Evolutionary conservation across 1,139 yeast species (phyloP), one percentile per base, ranked within the genome.

Genomic region (Yamadazyma epiphylla): DNA sequence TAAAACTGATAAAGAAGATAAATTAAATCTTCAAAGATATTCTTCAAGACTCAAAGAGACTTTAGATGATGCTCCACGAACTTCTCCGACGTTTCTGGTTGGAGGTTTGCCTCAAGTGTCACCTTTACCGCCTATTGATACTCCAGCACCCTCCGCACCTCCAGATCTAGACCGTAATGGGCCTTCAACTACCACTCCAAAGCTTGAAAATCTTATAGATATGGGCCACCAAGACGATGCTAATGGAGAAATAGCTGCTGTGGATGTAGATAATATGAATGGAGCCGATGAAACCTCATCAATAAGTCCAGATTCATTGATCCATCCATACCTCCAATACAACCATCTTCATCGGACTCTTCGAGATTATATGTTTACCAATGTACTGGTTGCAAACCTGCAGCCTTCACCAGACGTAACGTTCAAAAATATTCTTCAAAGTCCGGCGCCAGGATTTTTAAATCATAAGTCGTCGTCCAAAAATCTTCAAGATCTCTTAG

Each of bases 311-410:
- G 39, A 38, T 15, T 30, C 41, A 1, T 28, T 39, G 9, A 36
- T 39, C 39, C 41, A 45, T 11, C 46, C 48, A n/a, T 41, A 36
- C 19, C 27, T 49, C 23, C 41, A 46, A 24, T 46, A 44, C 26
- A 36, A 42, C 19, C 51, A 50, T 17, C 40, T 56, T 6, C 54
- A 51, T 31, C 31, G 41, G 15, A 50, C 59, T 1, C 41, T 57
- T 25, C 42, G 61, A 35, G 60, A 55, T 30, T 57, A 53, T 28
- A 56, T 57, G 60, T 51, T 56, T 36, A 51, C 55, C n/a, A 53
- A 51, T 35, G 55, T 53, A 1, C 39, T 29, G 2, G 39, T 48
- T 5, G 12, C 27, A 6, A 25, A 29, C 8, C 19, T 16, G 1
- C 33, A 38, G 9, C 42, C 32, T 9, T 24, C 35, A 10, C 24